Evolutionary conservation across 208 protist genomes (phyloP).

Genomic region (Willaertia magna): DNA sequence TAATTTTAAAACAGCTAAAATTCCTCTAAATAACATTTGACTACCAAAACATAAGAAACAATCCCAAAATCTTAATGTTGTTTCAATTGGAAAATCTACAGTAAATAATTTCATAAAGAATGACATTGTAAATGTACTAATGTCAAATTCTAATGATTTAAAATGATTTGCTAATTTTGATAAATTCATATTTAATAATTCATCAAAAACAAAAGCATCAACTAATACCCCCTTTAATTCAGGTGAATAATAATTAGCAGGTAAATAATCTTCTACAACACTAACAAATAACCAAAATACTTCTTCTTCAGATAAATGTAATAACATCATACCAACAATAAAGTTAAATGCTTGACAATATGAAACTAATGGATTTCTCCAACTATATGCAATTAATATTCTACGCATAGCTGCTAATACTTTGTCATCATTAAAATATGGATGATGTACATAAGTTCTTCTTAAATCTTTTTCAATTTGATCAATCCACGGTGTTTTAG

Average conservation of each 20-base stretch:
- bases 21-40: conserved; percentile 16
- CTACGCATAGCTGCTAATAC: not conserved
- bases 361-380: conserved; percentile 8
- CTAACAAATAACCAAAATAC: conserved; percentile 14
- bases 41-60: conserved; percentile 1
- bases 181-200: not conserved
- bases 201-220: not conserved
- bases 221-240: not conserved
- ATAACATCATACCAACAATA: conserved; percentile 16
- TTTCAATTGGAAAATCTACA: conserved; percentile 1
- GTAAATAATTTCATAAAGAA: conserved; percentile 18
- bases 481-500: not conserved
- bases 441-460: not conserved
- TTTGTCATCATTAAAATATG: not conserved
- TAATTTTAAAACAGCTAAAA: conserved; percentile 5
- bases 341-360: conserved; percentile 24
- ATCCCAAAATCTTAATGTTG: conserved; percentile 22
- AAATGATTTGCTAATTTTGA: not conserved
- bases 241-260: conserved; percentile 2
- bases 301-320: conserved; percentile 17
- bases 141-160: not conserved
- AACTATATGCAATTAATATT: conserved; percentile 14
- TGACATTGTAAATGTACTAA: not conserved
- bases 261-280: conserved; percentile 2
- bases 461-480: not conserved